Percentiles rank a stretch among this genome's conserved stretches.
phyloP scores from a whole-genome alignment of 192 early-diverging fungal genomes.

The Dissophora ornata region DNA sequence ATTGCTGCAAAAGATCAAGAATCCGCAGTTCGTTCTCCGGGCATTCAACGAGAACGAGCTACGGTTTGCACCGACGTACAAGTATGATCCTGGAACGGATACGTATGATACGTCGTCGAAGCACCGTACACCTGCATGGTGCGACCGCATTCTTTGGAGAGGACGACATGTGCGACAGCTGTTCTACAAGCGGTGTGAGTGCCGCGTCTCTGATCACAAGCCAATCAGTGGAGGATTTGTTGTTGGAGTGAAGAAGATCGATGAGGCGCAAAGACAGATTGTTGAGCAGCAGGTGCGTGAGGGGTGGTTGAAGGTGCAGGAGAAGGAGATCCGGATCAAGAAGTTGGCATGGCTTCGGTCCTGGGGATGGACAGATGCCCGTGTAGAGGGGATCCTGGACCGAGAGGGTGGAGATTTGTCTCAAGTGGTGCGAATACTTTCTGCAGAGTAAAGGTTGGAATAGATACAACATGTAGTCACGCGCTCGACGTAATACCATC shows the following conservation, averaged over 20 bases:
- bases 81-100: conserved; percentile 89
- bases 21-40: conserved; percentile 81
- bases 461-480: background rate
- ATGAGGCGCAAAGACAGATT: conserved; percentile 59
- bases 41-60: conserved; percentile 82
- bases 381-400: conserved; percentile 40
- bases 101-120: conserved; percentile 95
- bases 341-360: conserved; percentile 51
- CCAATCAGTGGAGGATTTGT: conserved; percentile 81
- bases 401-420: conserved; percentile 38
- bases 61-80: conserved; percentile 95
- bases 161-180: conserved; percentile 55
- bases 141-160: conserved; percentile 89
- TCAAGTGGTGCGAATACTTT: conserved; percentile 31
- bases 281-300: conserved; percentile 62
- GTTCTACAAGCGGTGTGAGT: conserved; percentile 76
- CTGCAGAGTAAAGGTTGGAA: conserved; percentile 21
- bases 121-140: conserved; percentile 93
- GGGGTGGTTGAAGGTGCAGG: conserved; percentile 57
- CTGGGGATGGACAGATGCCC: conserved; percentile 47
- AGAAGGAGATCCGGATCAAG: conserved; percentile 50
- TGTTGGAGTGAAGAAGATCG: conserved; percentile 69
- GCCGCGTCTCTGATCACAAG: conserved; percentile 84
- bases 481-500: too few species aligned
- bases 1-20: conserved; percentile 55